A percentile compares a stretch with the other conserved stretches of the same genome.
Conservation (phyloP, 2,329 filamentous ascomycete species). For the Mollisia scopiformis region DNA sequence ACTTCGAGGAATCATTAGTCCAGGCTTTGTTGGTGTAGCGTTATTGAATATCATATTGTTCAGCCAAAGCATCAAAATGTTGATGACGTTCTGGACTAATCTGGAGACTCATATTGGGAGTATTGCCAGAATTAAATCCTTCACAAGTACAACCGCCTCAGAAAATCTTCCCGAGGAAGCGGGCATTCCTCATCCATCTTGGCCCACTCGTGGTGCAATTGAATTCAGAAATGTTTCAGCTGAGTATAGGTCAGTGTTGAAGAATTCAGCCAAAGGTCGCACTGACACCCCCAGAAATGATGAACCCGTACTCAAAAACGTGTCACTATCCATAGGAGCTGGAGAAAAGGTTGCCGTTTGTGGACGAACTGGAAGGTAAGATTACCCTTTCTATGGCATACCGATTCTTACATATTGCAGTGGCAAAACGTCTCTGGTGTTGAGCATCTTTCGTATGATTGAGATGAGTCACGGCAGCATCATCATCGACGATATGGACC, state of each 20-base stretch:
- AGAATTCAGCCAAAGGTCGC: no score
- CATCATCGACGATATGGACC: slow-evolving; percentile 44
- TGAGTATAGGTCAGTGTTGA: background rate
- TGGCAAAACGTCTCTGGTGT: slow-evolving; percentile 50
- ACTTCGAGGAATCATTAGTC: background rate
- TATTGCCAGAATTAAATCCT: slow-evolving; percentile 57
- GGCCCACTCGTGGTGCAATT: slow-evolving; percentile 38
- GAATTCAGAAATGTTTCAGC: background rate
- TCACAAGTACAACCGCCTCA: slow-evolving; percentile 44
- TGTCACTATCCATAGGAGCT: background rate
- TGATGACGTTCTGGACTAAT: slow-evolving; percentile 52
- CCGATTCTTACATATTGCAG: slow-evolving; percentile 27
- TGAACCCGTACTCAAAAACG: background rate
- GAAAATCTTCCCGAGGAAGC: slow-evolving; percentile 37
- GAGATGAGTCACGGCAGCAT: slow-evolving; percentile 47
- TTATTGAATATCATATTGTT: slow-evolving; percentile 46
- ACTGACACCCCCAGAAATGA: no score
- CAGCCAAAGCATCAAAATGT: slow-evolving; percentile 43
- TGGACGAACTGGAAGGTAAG: slow-evolving; percentile 37
- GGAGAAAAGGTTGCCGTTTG: slow-evolving; percentile 55
- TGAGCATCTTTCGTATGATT: slow-evolving; percentile 62
- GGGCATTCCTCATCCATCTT: slow-evolving; percentile 18
- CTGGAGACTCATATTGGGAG: slow-evolving; percentile 62
- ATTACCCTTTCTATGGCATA: background rate
- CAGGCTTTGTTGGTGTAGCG: slow-evolving; percentile 15